Evolutionary conservation across 83 land plant genomes (phyloP).

Genomic region (Picea engelmannii): DNA sequence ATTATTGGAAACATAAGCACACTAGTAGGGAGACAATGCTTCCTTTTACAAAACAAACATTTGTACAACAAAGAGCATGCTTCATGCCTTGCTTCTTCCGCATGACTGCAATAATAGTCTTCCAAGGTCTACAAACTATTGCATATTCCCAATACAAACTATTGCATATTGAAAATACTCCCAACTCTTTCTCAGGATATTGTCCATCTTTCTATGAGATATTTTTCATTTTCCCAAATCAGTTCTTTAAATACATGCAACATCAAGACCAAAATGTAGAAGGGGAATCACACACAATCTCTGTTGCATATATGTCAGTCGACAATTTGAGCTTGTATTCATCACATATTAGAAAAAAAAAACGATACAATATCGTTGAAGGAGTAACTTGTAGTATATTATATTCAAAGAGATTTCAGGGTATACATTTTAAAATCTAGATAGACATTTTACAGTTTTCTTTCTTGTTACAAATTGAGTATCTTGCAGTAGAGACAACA

Average conservation of each 20-base stretch:
- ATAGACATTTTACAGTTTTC: background rate
- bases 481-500: background rate
- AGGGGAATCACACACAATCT: constrained; percentile 78
- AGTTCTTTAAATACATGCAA: constrained; percentile 53
- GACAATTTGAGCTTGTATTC: constrained; percentile 26
- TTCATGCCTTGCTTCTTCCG: no score
- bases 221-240: no score
- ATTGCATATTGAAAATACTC: no score
- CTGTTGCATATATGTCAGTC: constrained; percentile 63
- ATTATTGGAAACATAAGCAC: no score
- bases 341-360: constrained; percentile 12
- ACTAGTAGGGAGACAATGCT: no score
- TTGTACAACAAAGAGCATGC: no score
- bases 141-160: no score
- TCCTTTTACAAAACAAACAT: no score
- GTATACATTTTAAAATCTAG: constrained; percentile 29
- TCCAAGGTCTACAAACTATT: no score
- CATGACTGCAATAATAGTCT: no score
- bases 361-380: constrained; percentile 45
- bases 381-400: constrained; percentile 84
- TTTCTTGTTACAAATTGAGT: background rate
- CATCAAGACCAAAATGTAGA: constrained; percentile 61
- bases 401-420: constrained; percentile 77
- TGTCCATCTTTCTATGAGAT: no score
- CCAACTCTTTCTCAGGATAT: no score